Base-by-base conservation (phyloP, 2,329 filamentous ascomycete genomes). In the Claviceps paspali region DNA sequence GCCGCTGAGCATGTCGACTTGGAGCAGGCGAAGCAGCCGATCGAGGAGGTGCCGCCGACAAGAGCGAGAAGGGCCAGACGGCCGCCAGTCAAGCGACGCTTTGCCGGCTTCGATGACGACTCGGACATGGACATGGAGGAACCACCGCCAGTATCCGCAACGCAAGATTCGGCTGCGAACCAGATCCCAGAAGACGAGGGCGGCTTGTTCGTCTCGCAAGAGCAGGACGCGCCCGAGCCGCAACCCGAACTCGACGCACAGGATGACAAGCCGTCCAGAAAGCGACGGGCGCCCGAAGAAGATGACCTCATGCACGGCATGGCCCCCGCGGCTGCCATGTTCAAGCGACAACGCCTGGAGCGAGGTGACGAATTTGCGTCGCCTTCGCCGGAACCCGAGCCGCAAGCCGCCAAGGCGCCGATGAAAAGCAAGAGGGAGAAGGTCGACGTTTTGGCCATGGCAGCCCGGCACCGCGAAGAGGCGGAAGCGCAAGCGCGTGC, bases 281-380 rank as follows among this genome's bases (percentile, higher is more conserved):
- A 76, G 47, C 57, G 71, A 18, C 52, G 51, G 2, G 60, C 62
- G 3, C 59, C 63, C 2, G 55, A 53, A 1, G 57, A 65, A 35
- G 60, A 73, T 38, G 71, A 80, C 31, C 57, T 81, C 7, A 73
- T 88, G 54, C 76, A 85, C 11, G 67, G 70, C 17, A 70, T 94
- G 38, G 76, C 87, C 2, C 82, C 86, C 0, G 83, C 79, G 1
- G 77, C 82, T 3, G 76, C 80, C 21, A 76, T 76, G 5, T 73
- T 86, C 52, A 96, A 93, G 54, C 75, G 78, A n/a, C 77, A 81
- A 17, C 76, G 79, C 19, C 65, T 83, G 15, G 77, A 73, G 42
- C 67, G 68, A 35, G 68, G 70, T 31, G 59, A 68, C 44, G 61
- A 68, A 23, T 62, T 67, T 3, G 48, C 50, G 27, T 45, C 52